phyloP scores from a whole-genome alignment of 1,284 basidiomycete genomes.

The Singerocomus inundabilis region DNA sequence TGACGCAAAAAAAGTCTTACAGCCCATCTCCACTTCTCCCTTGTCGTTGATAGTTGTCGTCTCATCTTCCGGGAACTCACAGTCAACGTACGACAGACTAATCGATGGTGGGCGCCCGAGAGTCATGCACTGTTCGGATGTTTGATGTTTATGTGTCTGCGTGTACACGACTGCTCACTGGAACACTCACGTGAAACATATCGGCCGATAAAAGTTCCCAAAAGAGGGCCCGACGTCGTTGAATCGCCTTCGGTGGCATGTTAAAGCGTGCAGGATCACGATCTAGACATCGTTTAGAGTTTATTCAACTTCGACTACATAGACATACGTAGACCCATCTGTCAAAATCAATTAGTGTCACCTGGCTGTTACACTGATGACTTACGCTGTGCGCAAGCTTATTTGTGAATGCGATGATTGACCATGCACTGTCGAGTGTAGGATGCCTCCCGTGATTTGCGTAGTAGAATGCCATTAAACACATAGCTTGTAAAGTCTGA shows the following conservation, averaged over 20 bases:
- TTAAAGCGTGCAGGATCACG: slow-evolving; percentile 60
- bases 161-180: not conserved
- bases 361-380: slow-evolving; percentile 5
- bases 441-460: slow-evolving; percentile 51
- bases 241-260: slow-evolving; percentile 50
- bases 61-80: slow-evolving; percentile 54
- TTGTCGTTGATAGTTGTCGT: slow-evolving; percentile 45
- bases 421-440: slow-evolving; percentile 54
- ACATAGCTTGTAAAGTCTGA: slow-evolving; percentile 59
- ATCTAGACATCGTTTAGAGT: slow-evolving; percentile 39
- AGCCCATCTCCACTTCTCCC: slow-evolving; percentile 46
- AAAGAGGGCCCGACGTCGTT: slow-evolving; percentile 54
- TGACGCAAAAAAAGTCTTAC: slow-evolving; percentile 34
- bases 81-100: slow-evolving; percentile 54
- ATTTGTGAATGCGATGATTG: slow-evolving; percentile 46
- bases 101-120: slow-evolving; percentile 57
- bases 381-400: slow-evolving; percentile 60
- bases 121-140: slow-evolving; percentile 43
- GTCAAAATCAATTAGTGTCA: slow-evolving; percentile 13
- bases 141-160: slow-evolving; percentile 4
- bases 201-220: slow-evolving; percentile 58
- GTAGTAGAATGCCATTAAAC: slow-evolving; percentile 55
- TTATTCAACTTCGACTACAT: not conserved
- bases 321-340: slow-evolving; percentile 57
- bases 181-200: slow-evolving; percentile 43